phyloP scores from a whole-genome alignment of 371 early-diverging fungal species.

The Actinomortierella wolfii region DNA sequence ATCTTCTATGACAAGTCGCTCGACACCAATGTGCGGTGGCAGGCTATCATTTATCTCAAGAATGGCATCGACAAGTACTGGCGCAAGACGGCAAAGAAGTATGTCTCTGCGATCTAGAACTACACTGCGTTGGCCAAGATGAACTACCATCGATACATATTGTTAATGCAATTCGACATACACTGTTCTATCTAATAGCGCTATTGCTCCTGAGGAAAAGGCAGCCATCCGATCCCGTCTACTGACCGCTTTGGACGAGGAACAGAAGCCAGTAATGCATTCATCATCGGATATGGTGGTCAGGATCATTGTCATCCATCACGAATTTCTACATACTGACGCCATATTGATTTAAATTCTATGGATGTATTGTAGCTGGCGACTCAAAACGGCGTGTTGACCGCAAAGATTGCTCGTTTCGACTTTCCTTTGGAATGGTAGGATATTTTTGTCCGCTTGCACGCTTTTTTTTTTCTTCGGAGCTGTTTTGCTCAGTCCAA shows the following conservation, averaged over 20 bases:
- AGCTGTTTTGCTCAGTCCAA: background rate
- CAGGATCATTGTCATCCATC: background rate
- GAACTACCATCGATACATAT: background rate
- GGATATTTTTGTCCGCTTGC: slow-evolving; percentile 1
- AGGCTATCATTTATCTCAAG: slow-evolving; percentile 84
- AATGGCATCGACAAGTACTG: slow-evolving; percentile 91
- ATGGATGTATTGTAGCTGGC: too few relatives aligned
- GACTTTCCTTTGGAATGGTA: slow-evolving; percentile 88
- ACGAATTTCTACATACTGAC: too few relatives aligned
- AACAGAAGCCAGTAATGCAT: slow-evolving; percentile 63
- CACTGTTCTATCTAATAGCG: slow-evolving; percentile 47
- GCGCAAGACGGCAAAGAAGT: slow-evolving; percentile 81
- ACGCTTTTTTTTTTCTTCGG: too few relatives aligned
- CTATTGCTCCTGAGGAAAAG: slow-evolving; percentile 73
- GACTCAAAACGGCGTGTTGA: slow-evolving; percentile 73
- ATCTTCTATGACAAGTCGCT: slow-evolving; percentile 74
- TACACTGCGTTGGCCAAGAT: too few relatives aligned
- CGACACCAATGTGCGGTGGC: slow-evolving; percentile 71
- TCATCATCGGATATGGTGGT: background rate
- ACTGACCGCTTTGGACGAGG: slow-evolving; percentile 67
- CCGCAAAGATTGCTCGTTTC: slow-evolving; percentile 76
- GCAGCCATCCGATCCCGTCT: slow-evolving; percentile 61
- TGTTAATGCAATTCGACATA: background rate
- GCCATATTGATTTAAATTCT: too few relatives aligned
- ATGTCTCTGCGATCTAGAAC: slow-evolving; percentile 19